A percentile compares a stretch with the other conserved stretches of the same genome.
These are phyloP conservation scores for Penicillium robsamsonii DNA, from an alignment of 495 filamentous ascomycete genomes.

Conservation along the genomic window DNA sequence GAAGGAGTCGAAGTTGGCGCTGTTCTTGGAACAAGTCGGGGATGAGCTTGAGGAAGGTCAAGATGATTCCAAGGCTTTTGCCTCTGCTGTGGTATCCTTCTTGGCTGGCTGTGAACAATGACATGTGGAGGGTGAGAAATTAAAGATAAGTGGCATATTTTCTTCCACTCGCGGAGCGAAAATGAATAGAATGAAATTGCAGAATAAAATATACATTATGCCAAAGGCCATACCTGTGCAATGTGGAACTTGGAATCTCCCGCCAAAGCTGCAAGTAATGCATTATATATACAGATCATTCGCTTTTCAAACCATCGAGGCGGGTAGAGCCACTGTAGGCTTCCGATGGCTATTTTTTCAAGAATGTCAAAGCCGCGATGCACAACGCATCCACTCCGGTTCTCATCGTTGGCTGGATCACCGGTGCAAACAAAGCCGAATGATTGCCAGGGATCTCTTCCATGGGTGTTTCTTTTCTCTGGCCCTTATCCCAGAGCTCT, in stretches of 20 bases:
- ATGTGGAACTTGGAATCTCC: background rate
- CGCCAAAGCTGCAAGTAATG: background rate
- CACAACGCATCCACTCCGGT: slow-evolving; percentile 56
- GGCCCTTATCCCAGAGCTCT: slow-evolving; percentile 43
- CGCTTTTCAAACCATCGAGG: background rate
- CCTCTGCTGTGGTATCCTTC: slow-evolving; percentile 25
- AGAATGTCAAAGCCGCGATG: slow-evolving; percentile 53
- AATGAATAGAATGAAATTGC: background rate
- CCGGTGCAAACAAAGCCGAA: slow-evolving; percentile 59
- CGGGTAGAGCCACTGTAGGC: background rate
- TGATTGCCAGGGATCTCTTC: slow-evolving; percentile 54
- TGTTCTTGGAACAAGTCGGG: slow-evolving; percentile 31
- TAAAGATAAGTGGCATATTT: background rate
- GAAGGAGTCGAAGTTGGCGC: slow-evolving; percentile 28
- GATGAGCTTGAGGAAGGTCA: slow-evolving; percentile 23
- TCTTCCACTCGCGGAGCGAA: background rate
- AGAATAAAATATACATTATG: background rate
- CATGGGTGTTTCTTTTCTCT: slow-evolving; percentile 14
- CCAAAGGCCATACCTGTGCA: background rate
- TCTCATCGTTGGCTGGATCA: slow-evolving; percentile 60
- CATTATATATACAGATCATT: background rate
- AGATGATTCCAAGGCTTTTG: slow-evolving; percentile 27
- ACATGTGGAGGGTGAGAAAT: background rate
- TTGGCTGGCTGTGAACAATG: slow-evolving; percentile 27
- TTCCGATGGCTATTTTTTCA: slow-evolving; percentile 18